These are phyloP conservation scores for Leccinellum albellum DNA, from an alignment of 768 basidiomycete genomes.

Conservation along the genomic window DNA sequence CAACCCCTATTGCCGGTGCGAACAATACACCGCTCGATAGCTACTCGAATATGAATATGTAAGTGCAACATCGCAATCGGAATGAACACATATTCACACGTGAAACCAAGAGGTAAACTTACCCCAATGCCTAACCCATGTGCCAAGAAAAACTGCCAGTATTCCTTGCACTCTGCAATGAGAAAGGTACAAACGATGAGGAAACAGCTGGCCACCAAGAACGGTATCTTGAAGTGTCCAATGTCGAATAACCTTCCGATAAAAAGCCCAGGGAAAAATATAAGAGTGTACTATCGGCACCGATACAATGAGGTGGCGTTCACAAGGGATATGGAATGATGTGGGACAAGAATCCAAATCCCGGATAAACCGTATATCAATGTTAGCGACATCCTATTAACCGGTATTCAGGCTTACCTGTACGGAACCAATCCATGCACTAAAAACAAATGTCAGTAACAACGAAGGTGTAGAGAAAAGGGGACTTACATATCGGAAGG, in stretches of 20 bases:
- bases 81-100: neutral
- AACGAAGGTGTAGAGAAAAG: too few relatives aligned
- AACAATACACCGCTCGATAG: slow-evolving; percentile 55
- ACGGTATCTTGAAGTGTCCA: slow-evolving; percentile 57
- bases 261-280: slow-evolving; percentile 59
- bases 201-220: slow-evolving; percentile 43
- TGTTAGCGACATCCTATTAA: neutral
- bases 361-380: neutral
- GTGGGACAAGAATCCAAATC: neutral
- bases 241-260: slow-evolving; percentile 72
- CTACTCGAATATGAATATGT: slow-evolving; percentile 7
- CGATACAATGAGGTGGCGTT: neutral
- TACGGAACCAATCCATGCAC: slow-evolving; percentile 78
- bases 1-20: slow-evolving; percentile 52
- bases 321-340: neutral
- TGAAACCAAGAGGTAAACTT: slow-evolving; percentile 18
- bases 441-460: slow-evolving; percentile 22
- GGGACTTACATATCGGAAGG: too few relatives aligned
- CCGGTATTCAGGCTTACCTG: slow-evolving; percentile 40
- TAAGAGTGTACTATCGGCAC: slow-evolving; percentile 22
- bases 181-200: slow-evolving; percentile 57
- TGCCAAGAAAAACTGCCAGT: slow-evolving; percentile 73
- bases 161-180: slow-evolving; percentile 60
- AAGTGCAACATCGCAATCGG: neutral
- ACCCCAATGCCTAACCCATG: slow-evolving; percentile 69